These are phyloP conservation scores for Mycena albidolilacea DNA, from an alignment of 768 basidiomycete species.

Conservation along the genomic window DNA sequence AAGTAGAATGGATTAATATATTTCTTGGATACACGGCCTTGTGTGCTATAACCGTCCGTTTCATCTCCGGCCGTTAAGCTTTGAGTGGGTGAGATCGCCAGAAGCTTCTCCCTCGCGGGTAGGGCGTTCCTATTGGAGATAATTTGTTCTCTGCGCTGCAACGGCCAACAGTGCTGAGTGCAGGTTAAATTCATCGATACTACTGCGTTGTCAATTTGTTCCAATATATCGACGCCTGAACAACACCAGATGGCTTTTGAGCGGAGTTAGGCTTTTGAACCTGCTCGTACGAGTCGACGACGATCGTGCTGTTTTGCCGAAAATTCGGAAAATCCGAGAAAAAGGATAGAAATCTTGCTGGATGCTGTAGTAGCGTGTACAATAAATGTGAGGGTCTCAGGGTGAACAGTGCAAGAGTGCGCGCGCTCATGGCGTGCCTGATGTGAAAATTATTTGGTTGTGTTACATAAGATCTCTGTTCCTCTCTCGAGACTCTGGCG, in stretches of 20 bases:
- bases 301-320: background rate
- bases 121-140: background rate
- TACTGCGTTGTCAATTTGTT: background rate
- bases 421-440: background rate
- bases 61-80: slow-evolving; percentile 15
- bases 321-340: background rate
- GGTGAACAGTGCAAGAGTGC: background rate
- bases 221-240: background rate
- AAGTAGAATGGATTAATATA: slow-evolving; percentile 14
- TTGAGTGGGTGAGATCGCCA: background rate
- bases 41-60: background rate
- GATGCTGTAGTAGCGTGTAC: background rate
- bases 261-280: background rate
- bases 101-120: slow-evolving; percentile 1
- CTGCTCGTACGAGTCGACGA: slow-evolving; percentile 3
- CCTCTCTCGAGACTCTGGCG: slow-evolving; percentile 55
- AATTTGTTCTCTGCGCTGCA: background rate
- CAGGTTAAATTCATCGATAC: background rate
- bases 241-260: background rate
- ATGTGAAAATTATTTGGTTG: slow-evolving; percentile 46
- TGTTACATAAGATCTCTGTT: slow-evolving; percentile 58
- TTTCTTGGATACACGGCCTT: slow-evolving; percentile 13
- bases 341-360: background rate
- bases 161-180: background rate
- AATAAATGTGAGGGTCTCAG: background rate